Percentiles rank a stretch among this genome's conserved stretches.
These are phyloP conservation scores for Trametes versicolor DNA, from an alignment of 1,284 basidiomycete genomes.

Conservation along the genomic window DNA sequence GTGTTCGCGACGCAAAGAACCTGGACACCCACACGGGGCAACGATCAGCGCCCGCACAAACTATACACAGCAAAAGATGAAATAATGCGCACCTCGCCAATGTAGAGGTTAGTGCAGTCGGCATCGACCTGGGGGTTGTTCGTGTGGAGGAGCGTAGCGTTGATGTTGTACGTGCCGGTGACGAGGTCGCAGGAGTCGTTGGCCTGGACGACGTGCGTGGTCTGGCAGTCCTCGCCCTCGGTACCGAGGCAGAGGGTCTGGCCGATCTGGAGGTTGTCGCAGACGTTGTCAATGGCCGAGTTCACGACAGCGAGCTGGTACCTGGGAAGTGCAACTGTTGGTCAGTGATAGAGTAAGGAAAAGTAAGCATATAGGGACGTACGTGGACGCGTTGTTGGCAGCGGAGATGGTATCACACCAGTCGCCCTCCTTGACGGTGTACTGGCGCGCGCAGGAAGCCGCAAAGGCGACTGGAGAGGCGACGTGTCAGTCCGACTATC, in stretches of 20 bases:
- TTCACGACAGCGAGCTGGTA: conserved; percentile 79
- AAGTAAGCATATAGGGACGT: conserved; percentile 35
- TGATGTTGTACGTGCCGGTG: conserved; percentile 48
- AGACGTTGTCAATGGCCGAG: conserved; percentile 57
- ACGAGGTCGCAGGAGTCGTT: conserved; percentile 64
- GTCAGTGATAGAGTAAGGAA: conserved; percentile 5
- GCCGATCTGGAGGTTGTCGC: conserved; percentile 66
- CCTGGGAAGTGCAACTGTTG: conserved; percentile 47
- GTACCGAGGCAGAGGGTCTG: conserved; percentile 49
- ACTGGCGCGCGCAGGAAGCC: conserved; percentile 63
- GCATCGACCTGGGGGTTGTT: conserved; percentile 78
- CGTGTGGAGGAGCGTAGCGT: conserved; percentile 57
- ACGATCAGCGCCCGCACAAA: conserved; percentile 18
- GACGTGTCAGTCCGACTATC: conserved; percentile 10
- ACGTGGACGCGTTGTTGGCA: conserved; percentile 73
- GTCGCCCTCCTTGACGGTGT: conserved; percentile 69
- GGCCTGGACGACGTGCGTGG: conserved; percentile 53
- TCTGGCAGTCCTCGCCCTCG: conserved; percentile 45
- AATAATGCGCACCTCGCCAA: conserved; percentile 65
- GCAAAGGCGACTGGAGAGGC: conserved; percentile 51
- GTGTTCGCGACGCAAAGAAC: conserved; percentile 59
- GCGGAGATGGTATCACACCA: conserved; percentile 77
- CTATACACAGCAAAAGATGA: neutral
- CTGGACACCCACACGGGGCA: conserved; percentile 42
- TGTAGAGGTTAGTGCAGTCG: conserved; percentile 69